Conservation (phyloP, 345 rosid species). For the Angophora floribunda region DNA sequence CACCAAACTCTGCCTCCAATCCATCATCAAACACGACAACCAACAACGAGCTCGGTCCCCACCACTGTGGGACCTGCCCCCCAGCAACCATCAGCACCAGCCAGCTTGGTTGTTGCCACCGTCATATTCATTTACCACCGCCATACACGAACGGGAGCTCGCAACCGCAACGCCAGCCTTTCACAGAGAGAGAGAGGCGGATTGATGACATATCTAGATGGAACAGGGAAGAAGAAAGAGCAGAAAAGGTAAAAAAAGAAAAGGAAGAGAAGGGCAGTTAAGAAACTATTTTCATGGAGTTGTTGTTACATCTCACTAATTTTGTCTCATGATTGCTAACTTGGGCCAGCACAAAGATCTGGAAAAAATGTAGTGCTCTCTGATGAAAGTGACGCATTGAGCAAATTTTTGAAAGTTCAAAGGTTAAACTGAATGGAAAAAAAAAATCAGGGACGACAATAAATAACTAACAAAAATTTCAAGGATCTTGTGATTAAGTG, state of each 20-base stretch:
- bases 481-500: not conserved
- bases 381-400: not conserved
- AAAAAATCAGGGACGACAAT: not conserved
- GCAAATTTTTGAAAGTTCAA: not conserved
- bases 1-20: not conserved
- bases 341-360: not conserved
- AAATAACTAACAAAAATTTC: not conserved
- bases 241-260: too few species aligned
- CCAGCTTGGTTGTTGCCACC: too few species aligned
- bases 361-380: not conserved
- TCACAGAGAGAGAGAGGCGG: not conserved
- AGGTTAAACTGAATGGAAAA: too few species aligned
- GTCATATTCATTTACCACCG: too few species aligned
- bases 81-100: too few species aligned
- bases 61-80: not conserved
- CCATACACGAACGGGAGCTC: not conserved
- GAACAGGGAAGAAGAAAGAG: too few species aligned
- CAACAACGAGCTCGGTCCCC: not conserved
- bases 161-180: not conserved
- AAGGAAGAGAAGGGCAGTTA: not conserved
- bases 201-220: too few species aligned
- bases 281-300: not conserved
- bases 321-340: not conserved
- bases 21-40: not conserved
- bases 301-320: not conserved